Evolutionary conservation across 2,329 filamentous ascomycete genomes (phyloP).

Genomic region (Periglandula ipomoeae): DNA sequence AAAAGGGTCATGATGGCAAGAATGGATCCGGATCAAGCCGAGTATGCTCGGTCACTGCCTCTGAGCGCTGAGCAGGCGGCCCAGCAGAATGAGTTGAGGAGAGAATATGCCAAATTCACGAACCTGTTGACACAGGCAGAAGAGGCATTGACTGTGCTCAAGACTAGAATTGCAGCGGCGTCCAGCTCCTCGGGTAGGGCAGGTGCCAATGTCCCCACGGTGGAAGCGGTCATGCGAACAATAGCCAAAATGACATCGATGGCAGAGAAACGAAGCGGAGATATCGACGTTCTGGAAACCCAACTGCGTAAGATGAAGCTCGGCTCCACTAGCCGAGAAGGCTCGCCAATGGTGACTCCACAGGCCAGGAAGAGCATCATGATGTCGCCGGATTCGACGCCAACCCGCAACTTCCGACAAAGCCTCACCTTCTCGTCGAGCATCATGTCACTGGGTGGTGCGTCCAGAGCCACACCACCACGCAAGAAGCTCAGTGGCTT

Average conservation of each 20-base stretch:
- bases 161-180: conserved; percentile 61
- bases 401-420: conserved; percentile 31
- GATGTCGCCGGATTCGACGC: conserved; percentile 35
- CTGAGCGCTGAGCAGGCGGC: conserved; percentile 77
- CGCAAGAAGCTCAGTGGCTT: conserved; percentile 56
- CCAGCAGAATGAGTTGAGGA: conserved; percentile 75
- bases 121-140: conserved; percentile 70
- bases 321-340: conserved; percentile 33
- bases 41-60: conserved; percentile 59
- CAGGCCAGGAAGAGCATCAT: conserved; percentile 27
- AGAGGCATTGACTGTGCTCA: conserved; percentile 68
- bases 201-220: conserved; percentile 58
- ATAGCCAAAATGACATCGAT: conserved; percentile 88
- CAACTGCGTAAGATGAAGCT: conserved; percentile 69
- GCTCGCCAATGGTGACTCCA: conserved; percentile 31
- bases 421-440: conserved; percentile 26
- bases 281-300: conserved; percentile 82
- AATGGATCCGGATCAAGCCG: conserved; percentile 56
- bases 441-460: conserved; percentile 31
- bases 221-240: conserved; percentile 85
- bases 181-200: conserved; percentile 39
- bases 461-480: conserved; percentile 35
- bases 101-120: conserved; percentile 64
- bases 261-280: conserved; percentile 82
- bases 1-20: conserved; percentile 63